Evolutionary conservation across 805 yeast species (phyloP).

Genomic region (Crinitomyces ghanaensis): DNA sequence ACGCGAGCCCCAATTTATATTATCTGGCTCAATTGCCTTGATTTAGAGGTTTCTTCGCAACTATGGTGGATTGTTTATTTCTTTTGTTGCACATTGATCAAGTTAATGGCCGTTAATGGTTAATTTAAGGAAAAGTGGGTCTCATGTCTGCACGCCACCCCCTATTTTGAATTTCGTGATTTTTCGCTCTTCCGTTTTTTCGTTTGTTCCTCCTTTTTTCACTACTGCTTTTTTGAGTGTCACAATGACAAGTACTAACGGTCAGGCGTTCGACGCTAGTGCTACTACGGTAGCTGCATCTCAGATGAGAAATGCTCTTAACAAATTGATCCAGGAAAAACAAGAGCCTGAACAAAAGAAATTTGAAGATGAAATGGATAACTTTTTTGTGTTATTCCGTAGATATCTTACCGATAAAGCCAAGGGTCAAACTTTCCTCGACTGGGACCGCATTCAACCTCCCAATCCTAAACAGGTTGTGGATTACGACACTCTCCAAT

Average conservation of each 20-base stretch:
- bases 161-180: neutral
- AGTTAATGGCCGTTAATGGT: no score
- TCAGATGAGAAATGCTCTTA: slow-evolving; percentile 94
- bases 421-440: slow-evolving; percentile 64
- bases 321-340: slow-evolving; percentile 78
- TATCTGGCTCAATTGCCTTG: no score
- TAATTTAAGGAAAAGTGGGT: no score
- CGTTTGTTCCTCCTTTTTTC: neutral
- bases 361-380: slow-evolving; percentile 88
- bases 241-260: no score
- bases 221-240: neutral
- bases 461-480: slow-evolving; percentile 87
- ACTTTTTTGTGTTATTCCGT: slow-evolving; percentile 86
- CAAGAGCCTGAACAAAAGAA: slow-evolving; percentile 30
- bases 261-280: slow-evolving; percentile 82
- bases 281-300: slow-evolving; percentile 93
- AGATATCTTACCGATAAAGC: slow-evolving; percentile 87
- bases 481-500: slow-evolving; percentile 44
- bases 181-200: slow-evolving; percentile 1
- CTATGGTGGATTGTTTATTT: no score
- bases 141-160: no score
- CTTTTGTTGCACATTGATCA: no score
- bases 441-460: slow-evolving; percentile 93
- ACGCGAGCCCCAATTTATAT: no score
- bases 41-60: no score